phyloP scores from a whole-genome alignment of 495 filamentous ascomycete genomes.

The Sphaerosporella brunnea region DNA sequence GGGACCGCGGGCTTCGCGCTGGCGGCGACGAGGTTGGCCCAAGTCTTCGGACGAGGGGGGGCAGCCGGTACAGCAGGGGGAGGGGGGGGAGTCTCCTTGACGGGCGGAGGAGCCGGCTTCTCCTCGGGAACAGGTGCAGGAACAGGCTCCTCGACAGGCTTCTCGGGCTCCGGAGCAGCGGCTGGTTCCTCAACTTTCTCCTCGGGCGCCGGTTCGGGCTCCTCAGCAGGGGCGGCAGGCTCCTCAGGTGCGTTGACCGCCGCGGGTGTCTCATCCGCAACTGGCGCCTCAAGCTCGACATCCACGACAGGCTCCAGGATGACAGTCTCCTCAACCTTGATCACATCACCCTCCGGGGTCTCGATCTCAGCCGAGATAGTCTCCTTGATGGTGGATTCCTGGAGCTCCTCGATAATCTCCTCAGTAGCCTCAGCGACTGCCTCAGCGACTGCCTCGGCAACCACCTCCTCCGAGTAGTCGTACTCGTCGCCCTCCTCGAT shows the following conservation, averaged over 20 bases:
- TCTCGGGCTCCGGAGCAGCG: slow-evolving; percentile 32
- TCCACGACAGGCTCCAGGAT: slow-evolving; percentile 24
- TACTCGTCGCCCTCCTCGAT: slow-evolving; percentile 50
- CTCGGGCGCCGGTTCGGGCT: slow-evolving; percentile 22
- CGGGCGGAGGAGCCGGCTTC: slow-evolving; percentile 45
- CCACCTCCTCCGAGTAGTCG: slow-evolving; percentile 30
- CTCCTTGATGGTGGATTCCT: slow-evolving; percentile 29
- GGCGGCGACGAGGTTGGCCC: slow-evolving; percentile 60
- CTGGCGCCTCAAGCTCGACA: slow-evolving; percentile 22
- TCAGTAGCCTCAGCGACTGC: slow-evolving; percentile 39
- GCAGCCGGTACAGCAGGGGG: too few species aligned
- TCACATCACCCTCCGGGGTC: slow-evolving; percentile 32
- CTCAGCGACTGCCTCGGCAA: slow-evolving; percentile 30
- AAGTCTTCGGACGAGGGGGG: slow-evolving; percentile 56
- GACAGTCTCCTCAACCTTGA: slow-evolving; percentile 30
- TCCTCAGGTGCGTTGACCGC: slow-evolving; percentile 27
- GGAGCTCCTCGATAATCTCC: slow-evolving; percentile 37
- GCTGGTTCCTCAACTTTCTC: slow-evolving; percentile 32
- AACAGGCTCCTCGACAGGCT: slow-evolving; percentile 27
- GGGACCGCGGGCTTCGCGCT: slow-evolving; percentile 26
- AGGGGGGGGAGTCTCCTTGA: slow-evolving; percentile 26
- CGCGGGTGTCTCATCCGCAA: slow-evolving; percentile 19
- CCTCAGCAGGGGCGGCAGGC: slow-evolving; percentile 9
- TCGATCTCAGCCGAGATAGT: slow-evolving; percentile 32
- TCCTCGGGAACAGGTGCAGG: slow-evolving; percentile 29